Conservation (phyloP, 1,139 yeast species). For the Protomyces inundatus region DNA sequence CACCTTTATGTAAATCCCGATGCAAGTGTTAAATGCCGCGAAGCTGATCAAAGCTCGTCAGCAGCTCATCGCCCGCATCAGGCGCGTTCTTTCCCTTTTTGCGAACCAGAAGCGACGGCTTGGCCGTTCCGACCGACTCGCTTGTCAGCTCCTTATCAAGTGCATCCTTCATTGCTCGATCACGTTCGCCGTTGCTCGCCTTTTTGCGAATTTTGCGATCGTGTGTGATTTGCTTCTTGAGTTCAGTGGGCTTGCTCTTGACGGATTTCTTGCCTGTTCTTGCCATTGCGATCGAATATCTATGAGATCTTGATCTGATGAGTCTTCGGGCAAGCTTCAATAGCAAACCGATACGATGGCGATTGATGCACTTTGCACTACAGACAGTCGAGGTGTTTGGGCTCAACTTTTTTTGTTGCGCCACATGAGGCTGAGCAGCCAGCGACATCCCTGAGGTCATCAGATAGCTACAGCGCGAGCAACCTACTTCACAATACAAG, state of each 20-base stretch:
- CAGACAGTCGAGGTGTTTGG: no score
- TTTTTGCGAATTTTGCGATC: constrained; percentile 14
- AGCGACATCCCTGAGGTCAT: no score
- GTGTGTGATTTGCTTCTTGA: constrained; percentile 22
- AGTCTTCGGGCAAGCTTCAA: background rate
- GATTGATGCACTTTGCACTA: no score
- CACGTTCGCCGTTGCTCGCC: constrained; percentile 7
- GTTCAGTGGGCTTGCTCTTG: constrained; percentile 10
- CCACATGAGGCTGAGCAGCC: no score
- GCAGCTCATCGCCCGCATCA: constrained; percentile 9
- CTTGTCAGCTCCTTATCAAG: constrained; percentile 22
- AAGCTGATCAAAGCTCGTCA: constrained; percentile 20
- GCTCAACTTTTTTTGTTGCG: no score
- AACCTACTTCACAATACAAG: no score
- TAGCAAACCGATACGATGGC: background rate
- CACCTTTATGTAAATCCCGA: no score
- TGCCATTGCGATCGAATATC: constrained; percentile 2
- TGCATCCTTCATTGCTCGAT: constrained; percentile 5
- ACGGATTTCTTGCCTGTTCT: constrained; percentile 20
- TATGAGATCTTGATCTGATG: background rate
- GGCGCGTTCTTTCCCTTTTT: background rate
- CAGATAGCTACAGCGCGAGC: no score
- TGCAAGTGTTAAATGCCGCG: constrained; percentile 2
- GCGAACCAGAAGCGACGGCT: background rate
- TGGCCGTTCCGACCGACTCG: constrained; percentile 5